These are phyloP conservation scores for Benincasa hispida DNA, from an alignment of 306 rosid species.

Conservation along the genomic window DNA sequence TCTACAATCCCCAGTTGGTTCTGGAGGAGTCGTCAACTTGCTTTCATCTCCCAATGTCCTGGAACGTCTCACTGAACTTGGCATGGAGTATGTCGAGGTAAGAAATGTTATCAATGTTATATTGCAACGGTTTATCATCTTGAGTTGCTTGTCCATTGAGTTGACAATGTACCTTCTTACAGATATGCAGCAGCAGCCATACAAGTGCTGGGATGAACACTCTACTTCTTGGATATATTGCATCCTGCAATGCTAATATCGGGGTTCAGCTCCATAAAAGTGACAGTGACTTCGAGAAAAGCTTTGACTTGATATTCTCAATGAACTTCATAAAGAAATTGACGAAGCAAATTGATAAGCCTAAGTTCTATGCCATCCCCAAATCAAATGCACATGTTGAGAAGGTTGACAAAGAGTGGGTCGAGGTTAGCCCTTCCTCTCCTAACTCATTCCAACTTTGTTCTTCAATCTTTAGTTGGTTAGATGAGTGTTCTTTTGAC, in stretches of 20 bases:
- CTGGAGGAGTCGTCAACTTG: slow-evolving; percentile 70
- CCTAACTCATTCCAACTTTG: slow-evolving; percentile 60
- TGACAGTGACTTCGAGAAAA: slow-evolving; percentile 25
- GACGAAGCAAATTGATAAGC: slow-evolving; percentile 37
- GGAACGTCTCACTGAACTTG: slow-evolving; percentile 46
- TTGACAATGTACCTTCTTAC: slow-evolving; percentile 18
- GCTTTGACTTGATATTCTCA: slow-evolving; percentile 50
- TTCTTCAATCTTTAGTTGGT: slow-evolving; percentile 51
- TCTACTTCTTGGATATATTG: slow-evolving; percentile 47
- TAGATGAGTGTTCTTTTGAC: slow-evolving; percentile 42
- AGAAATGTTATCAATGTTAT: neutral
- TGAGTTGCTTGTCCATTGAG: neutral
- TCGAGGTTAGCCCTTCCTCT: slow-evolving; percentile 44
- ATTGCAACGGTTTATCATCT: neutral
- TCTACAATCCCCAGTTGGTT: slow-evolving; percentile 71
- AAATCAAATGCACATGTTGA: slow-evolving; percentile 49
- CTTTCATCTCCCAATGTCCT: slow-evolving; percentile 42
- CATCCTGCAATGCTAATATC: slow-evolving; percentile 30
- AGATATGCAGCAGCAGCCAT: slow-evolving; percentile 52
- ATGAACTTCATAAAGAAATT: slow-evolving; percentile 41
- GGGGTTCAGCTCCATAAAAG: slow-evolving; percentile 50
- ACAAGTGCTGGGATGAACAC: slow-evolving; percentile 33
- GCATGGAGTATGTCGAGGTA: slow-evolving; percentile 75
- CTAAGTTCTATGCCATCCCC: slow-evolving; percentile 41
- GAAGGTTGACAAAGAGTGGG: slow-evolving; percentile 65